phyloP scores from a whole-genome alignment of 129 eudicot species.

The sunflower (Helianthus annuus) region HanXRQr2.0-SUNRISE NC_035447.2:113974921-113975420 shows the following conservation, averaged over 20 bases:
- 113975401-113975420: slow-evolving; percentile 62
- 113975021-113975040: slow-evolving; percentile 59
- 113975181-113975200: slow-evolving; percentile 81
- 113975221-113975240: slow-evolving; percentile 65
- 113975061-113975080: slow-evolving; percentile 79
- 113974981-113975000: slow-evolving; percentile 42
- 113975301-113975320: slow-evolving; percentile 65
- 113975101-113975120: slow-evolving; percentile 72
- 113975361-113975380: slow-evolving; percentile 75
- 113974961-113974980: slow-evolving; percentile 56
- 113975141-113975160: slow-evolving; percentile 72
- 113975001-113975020: slow-evolving; percentile 71
- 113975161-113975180: slow-evolving; percentile 81
- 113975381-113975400: slow-evolving; percentile 74
- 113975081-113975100: slow-evolving; percentile 77
- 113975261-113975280: slow-evolving; percentile 57
- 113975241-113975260: slow-evolving; percentile 65
- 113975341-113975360: slow-evolving; percentile 51
- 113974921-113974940: slow-evolving; percentile 74
- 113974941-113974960: slow-evolving; percentile 71
- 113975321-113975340: slow-evolving; percentile 65
- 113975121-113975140: slow-evolving; percentile 68
- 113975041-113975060: slow-evolving; percentile 66
- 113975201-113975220: slow-evolving; percentile 65
- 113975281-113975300: slow-evolving; percentile 62